Base-by-base conservation (phyloP, 805 yeast species). In the Kodamaea nitidulidarum region DNA sequence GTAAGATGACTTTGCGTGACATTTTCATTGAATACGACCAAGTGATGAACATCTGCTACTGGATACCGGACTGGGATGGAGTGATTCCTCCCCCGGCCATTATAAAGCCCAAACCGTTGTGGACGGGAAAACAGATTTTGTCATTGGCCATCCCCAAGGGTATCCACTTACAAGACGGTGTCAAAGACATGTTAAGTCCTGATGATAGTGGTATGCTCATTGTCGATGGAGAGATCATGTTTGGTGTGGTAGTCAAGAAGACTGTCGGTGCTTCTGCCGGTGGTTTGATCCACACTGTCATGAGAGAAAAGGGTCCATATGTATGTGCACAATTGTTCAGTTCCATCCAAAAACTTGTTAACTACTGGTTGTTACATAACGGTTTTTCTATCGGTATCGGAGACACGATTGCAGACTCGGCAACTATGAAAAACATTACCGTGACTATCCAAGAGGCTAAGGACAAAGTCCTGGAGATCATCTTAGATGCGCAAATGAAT, bases 11-110 rank as follows among this genome's bases (percentile, higher is more conserved):
- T 0, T 68, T 87, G 46, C 81, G 96, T 62, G 98, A 93, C 59
- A 76, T 70, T 32, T 93, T 90, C 55, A 70, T 93, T 41, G 96
- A 86, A 48, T 86, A 81, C 59, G 95, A 88, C 49, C 95, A 88
- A 67, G 96, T 91, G 41, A 86, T 93, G 91, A 93, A 93, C 58
- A 84, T 95, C 70, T 74, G 90, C 51, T 93, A 84, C 64, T 95
- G 98, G 98, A 88, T 95, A 50, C 98, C 98, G 15, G 82, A 83
- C 48, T 93, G 99, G 99, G 96, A 93, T 70, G 99, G 99, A 51
- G 84, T 85, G 30, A 85, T 93, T 48, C 98, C 98, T 7, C 87
- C 83, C 18, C 99, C 99, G 35, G 95, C 96, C 3, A 81, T 93
- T 38, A 53, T 87, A 42, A 91, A 88, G 57, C 99, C 99, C 41